Base-by-base conservation (phyloP, 1,139 yeast genomes). In the Hemisphaericaspora xylofermentans region DNA sequence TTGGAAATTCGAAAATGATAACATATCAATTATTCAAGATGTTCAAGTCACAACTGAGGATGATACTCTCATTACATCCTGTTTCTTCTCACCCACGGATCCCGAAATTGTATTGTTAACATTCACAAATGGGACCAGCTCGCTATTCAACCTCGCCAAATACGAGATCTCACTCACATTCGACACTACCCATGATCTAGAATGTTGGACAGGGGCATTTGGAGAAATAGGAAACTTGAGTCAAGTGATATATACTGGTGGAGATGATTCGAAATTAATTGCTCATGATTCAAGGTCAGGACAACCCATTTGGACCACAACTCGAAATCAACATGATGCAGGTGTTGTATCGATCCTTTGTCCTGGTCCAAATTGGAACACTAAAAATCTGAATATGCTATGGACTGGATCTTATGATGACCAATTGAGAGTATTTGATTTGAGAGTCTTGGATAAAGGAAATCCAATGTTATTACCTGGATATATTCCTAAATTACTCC, bases 391-490 rank as follows among this genome's bases (percentile, higher is more conserved):
- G 0, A 74, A 80, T 46, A 72, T 74, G 1, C 51, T 91, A 10
- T 82, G 93, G 83, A 88, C 97, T 0, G 98, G 98, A 0, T 86
- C 96, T 0, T 93, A 93, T 60, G 98, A 93, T 60, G 98, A 93
- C 56, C 60, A 74, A 43, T 61, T 93, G 36, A 71, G 91, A 42
- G 66, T 78, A 0, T 66, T 88, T 36, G 98, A 91, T 59, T 57
- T 88, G 34, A 65, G 96, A 43, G 73, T 78, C 48, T 64, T 75
- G n/a, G 77, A 70, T 32, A 55, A 53, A 28, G 41, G 44, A 2
- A 59, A 59, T 35, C 71, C 73, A 1, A 60, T 61, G 10, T 58
- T 79, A 38, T 61, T 74, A 8, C 61, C 66, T 13, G 78, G 82
- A 1, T 59, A 74, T 33, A 64, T 72, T 1, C 91, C 91, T 6